Conservation (phyloP, 129 eudicot species). For the Logfia minima region DNA sequence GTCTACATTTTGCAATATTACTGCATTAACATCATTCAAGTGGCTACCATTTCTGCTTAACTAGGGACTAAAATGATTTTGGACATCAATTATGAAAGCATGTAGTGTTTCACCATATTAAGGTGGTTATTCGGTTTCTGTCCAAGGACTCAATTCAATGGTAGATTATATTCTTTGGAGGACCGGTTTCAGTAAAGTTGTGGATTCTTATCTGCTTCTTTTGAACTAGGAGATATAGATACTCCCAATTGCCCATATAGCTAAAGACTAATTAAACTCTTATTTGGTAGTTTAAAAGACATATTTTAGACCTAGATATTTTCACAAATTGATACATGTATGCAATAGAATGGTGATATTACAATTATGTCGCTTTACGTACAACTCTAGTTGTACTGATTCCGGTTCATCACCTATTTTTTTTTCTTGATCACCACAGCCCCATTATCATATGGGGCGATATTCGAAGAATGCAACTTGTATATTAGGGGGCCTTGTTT, state of each 20-base stretch:
- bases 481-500: constrained; percentile 20
- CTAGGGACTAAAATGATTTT: neutral
- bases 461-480: constrained; percentile 21
- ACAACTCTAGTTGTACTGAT: neutral
- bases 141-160: constrained; percentile 12
- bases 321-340: neutral
- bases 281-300: neutral
- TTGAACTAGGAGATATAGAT: neutral
- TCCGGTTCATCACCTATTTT: constrained; percentile 37
- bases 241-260: neutral
- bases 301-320: neutral
- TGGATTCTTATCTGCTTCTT: constrained; percentile 15
- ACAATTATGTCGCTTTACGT: neutral
- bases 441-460: constrained; percentile 40
- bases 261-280: neutral
- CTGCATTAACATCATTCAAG: neutral
- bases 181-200: constrained; percentile 19
- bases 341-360: neutral
- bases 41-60: neutral
- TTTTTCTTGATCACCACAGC: constrained; percentile 39
- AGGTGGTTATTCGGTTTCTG: constrained; percentile 1
- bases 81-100: neutral
- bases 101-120: constrained; percentile 6
- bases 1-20: neutral
- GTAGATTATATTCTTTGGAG: constrained; percentile 18